Evolutionary conservation across 2,329 filamentous ascomycete species (phyloP).

Genomic region (Leptoxyphium fumago): DNA sequence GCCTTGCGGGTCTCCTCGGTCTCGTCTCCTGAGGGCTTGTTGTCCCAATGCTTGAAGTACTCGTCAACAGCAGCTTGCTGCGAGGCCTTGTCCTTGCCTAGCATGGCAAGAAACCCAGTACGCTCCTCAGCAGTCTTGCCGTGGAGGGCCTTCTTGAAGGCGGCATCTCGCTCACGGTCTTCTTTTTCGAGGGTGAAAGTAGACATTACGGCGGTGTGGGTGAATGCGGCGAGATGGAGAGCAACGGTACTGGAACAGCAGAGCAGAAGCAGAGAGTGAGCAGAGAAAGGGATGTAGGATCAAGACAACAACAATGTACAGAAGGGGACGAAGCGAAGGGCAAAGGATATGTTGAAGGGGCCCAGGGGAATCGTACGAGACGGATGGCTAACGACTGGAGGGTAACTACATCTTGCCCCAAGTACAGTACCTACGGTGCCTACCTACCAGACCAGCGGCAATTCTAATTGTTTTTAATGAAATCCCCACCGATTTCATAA

Average conservation of each 20-base stretch:
- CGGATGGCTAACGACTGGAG: background rate
- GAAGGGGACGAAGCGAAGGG: background rate
- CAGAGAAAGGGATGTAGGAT: background rate
- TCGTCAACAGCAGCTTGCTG: conserved; percentile 74
- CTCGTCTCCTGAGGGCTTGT: conserved; percentile 64
- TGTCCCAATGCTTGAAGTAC: conserved; percentile 95
- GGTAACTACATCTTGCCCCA: too few species aligned
- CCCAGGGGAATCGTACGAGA: background rate
- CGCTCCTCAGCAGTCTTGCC: conserved; percentile 60
- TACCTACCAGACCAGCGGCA: too few species aligned
- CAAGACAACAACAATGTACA: too few species aligned
- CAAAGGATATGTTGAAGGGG: background rate
- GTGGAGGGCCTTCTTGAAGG: conserved; percentile 77
- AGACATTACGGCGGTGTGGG: background rate
- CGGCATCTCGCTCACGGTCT: conserved; percentile 33
- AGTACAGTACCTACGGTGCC: too few species aligned
- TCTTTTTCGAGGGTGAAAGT: conserved; percentile 24
- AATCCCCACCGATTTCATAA: background rate
- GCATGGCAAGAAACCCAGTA: conserved; percentile 70
- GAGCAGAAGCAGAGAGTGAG: background rate
- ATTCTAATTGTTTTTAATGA: background rate
- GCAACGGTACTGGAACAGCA: too few species aligned
- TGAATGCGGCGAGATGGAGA: background rate
- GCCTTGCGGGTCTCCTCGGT: conserved; percentile 71
- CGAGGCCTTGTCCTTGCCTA: conserved; percentile 64